Evolutionary conservation across 306 rosid genomes (phyloP).

Genomic region (Cicer judaicum): DNA sequence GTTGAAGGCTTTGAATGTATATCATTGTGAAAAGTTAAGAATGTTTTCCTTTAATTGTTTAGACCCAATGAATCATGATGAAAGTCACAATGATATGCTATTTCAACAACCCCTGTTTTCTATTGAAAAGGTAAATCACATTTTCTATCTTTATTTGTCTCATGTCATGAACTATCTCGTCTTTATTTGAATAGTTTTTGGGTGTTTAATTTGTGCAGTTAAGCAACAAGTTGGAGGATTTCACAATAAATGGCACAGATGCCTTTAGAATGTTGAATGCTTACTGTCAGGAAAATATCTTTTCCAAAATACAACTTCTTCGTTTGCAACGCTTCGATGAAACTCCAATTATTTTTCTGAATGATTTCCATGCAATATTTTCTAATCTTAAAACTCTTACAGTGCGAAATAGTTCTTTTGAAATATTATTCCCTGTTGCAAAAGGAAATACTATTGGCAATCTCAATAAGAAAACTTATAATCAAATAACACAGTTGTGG

Average conservation of each 20-base stretch:
- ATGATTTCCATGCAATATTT: background rate
- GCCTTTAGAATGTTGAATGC: background rate
- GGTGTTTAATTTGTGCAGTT: background rate
- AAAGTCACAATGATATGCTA: background rate
- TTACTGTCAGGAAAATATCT: background rate
- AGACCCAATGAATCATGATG: background rate
- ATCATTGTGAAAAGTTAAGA: constrained; percentile 9
- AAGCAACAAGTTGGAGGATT: background rate
- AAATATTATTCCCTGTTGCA: background rate
- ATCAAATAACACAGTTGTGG: background rate
- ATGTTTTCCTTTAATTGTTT: constrained; percentile 4
- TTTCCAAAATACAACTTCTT: background rate
- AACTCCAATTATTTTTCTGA: background rate
- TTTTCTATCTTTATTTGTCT: too few relatives aligned
- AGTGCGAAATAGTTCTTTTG: background rate
- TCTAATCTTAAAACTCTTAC: background rate
- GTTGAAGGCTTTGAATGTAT: background rate
- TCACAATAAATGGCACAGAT: background rate
- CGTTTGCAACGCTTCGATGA: background rate
- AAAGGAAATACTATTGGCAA: background rate
- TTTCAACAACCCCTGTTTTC: background rate
- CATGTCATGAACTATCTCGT: background rate
- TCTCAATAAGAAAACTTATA: background rate
- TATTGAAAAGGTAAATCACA: constrained; percentile 2
- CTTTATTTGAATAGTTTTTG: background rate